Percentiles rank a stretch among this genome's conserved stretches.
phyloP scores from a whole-genome alignment of 257 asterid species.

The Buddleja alternifolia region DNA sequence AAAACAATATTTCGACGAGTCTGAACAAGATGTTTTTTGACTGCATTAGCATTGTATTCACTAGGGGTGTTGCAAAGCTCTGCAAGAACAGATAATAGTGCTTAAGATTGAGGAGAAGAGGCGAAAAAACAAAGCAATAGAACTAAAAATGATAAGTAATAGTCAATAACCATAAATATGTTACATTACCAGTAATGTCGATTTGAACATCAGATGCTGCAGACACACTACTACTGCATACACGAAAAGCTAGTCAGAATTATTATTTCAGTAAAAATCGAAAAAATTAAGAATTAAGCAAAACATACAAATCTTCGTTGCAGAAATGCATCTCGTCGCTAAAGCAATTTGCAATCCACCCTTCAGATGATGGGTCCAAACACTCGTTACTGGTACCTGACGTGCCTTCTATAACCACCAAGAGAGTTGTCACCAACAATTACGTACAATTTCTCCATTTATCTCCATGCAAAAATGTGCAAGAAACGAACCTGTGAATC shows the following conservation, averaged over 20 bases:
- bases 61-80: conserved; percentile 53
- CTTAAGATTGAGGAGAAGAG: background rate
- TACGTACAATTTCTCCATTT: too few species aligned
- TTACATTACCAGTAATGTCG: conserved; percentile 52
- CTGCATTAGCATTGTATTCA: conserved; percentile 43
- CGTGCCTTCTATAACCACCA: conserved; percentile 27
- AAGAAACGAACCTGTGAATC: conserved; percentile 54
- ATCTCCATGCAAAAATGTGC: background rate
- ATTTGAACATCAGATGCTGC: conserved; percentile 60
- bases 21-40: conserved; percentile 48
- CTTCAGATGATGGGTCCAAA: conserved; percentile 76
- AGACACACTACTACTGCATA: conserved; percentile 50
- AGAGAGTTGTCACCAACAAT: background rate
- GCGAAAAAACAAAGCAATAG: background rate
- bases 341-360: conserved; percentile 82
- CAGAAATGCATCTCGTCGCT: conserved; percentile 50
- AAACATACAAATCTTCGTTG: conserved; percentile 62
- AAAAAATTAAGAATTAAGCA: conserved; percentile 8
- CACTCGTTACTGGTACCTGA: conserved; percentile 43
- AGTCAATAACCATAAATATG: background rate
- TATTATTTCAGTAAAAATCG: background rate
- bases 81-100: conserved; percentile 35
- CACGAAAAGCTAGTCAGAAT: conserved; percentile 27
- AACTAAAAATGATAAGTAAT: background rate
- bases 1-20: conserved; percentile 58